These are phyloP conservation scores for Botryotinia calthae DNA, from an alignment of 2,329 filamentous ascomycete genomes.

Conservation along the genomic window DNA sequence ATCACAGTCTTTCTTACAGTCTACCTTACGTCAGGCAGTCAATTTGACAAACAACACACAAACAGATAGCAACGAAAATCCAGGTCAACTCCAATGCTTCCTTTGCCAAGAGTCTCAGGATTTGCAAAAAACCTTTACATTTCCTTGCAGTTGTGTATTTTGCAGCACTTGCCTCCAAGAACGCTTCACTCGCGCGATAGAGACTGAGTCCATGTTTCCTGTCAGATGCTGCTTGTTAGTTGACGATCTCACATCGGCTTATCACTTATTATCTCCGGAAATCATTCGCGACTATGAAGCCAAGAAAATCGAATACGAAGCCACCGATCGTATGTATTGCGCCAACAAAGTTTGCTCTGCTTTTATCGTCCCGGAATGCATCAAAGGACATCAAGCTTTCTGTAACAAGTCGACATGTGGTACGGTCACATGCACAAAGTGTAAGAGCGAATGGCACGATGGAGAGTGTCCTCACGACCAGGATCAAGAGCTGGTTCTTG, in stretches of 20 bases:
- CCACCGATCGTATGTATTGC: not conserved
- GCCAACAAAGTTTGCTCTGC: not conserved
- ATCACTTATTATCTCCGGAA: not conserved
- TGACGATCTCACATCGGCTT: not conserved
- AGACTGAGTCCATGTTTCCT: not conserved
- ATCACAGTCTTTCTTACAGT: not conserved
- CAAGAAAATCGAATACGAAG: not conserved
- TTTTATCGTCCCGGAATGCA: not conserved
- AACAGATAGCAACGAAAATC: not conserved
- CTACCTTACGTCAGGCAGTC: not conserved
- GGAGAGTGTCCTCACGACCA: not conserved
- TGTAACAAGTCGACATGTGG: not conserved
- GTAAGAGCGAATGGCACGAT: slow-evolving; percentile 1
- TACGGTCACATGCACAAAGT: not conserved
- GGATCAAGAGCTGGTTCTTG: not conserved
- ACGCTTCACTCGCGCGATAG: not conserved
- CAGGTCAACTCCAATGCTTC: too few relatives aligned
- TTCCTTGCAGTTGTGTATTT: not conserved
- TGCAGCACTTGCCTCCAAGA: not conserved
- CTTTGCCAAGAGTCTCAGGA: not conserved
- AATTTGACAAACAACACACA: not conserved
- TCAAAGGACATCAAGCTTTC: not conserved
- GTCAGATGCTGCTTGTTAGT: not conserved
- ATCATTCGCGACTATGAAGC: not conserved
- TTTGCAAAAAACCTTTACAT: not conserved